phyloP scores from a whole-genome alignment of 2,329 filamentous ascomycete species.

The Phoma herbarum region DNA sequence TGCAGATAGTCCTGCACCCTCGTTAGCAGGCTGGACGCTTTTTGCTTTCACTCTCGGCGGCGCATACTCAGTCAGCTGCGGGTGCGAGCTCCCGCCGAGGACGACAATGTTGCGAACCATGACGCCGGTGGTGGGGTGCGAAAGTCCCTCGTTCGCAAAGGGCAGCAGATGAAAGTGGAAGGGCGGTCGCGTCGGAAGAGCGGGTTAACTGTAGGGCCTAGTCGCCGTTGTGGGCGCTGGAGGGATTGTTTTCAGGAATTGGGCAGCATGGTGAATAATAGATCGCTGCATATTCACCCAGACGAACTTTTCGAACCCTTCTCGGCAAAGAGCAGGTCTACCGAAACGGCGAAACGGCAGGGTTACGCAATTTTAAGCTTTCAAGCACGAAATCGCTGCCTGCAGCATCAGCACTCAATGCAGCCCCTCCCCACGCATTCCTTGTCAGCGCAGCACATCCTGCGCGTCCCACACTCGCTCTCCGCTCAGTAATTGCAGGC shows the following conservation, averaged over 20 bases:
- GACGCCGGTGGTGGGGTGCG: conserved; percentile 28
- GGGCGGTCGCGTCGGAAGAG: conserved; percentile 14
- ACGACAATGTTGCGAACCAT: conserved; percentile 98
- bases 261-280: conserved; percentile 47
- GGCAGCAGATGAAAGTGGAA: conserved; percentile 20
- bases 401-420: conserved; percentile 17
- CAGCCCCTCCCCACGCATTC: conserved; percentile 9
- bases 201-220: conserved; percentile 20
- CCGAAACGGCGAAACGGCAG: conserved; percentile 29
- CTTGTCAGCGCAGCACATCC: conserved; percentile 4
- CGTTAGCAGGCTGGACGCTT: conserved; percentile 14
- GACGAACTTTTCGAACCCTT: conserved; percentile 40
- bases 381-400: conserved; percentile 30
- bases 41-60: not conserved
- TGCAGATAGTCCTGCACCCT: conserved; percentile 71
- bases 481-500: conserved; percentile 7
- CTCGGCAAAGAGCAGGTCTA: conserved; percentile 26
- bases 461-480: not conserved
- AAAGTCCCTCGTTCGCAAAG: conserved; percentile 14
- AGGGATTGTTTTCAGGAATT: conserved; percentile 41
- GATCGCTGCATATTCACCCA: conserved; percentile 25
- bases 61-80: conserved; percentile 74
- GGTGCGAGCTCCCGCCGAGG: conserved; percentile 92
- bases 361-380: conserved; percentile 34
- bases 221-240: conserved; percentile 38